These are phyloP conservation scores for Pyrenophora seminiperda DNA, from an alignment of 2,329 filamentous ascomycete species.

Conservation along the genomic window DNA sequence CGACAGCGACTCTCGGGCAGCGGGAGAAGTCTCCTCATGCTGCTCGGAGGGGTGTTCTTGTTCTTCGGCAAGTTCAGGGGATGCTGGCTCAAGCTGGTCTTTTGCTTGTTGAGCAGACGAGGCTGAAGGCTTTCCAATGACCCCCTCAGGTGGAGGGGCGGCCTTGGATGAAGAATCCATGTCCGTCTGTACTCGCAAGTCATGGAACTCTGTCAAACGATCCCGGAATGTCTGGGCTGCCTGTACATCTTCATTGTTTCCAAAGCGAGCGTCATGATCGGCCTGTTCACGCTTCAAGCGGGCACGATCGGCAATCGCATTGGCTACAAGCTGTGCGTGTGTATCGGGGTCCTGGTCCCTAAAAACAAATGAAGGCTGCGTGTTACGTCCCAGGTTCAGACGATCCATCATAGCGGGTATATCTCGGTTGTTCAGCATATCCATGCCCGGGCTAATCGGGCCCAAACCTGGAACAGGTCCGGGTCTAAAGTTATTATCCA, in stretches of 20 bases:
- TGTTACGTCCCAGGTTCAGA: slow-evolving; percentile 63
- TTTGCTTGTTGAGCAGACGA: slow-evolving; percentile 31
- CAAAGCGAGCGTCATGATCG: slow-evolving; percentile 54
- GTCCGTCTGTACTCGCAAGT: slow-evolving; percentile 75
- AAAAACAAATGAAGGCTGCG: slow-evolving; percentile 57
- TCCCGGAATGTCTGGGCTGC: slow-evolving; percentile 59
- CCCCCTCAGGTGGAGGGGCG: slow-evolving; percentile 40
- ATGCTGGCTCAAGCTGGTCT: slow-evolving; percentile 24
- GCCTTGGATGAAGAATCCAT: slow-evolving; percentile 48
- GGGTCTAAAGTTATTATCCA: slow-evolving; percentile 63
- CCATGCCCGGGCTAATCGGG: slow-evolving; percentile 52
- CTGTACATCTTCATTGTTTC: slow-evolving; percentile 36
- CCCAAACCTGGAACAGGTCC: slow-evolving; percentile 49
- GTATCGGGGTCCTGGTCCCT: slow-evolving; percentile 51
- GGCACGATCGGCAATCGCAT: slow-evolving; percentile 65
- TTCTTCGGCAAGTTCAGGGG: slow-evolving; percentile 24
- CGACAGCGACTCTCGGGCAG: slow-evolving; percentile 64
- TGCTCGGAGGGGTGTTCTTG: slow-evolving; percentile 22
- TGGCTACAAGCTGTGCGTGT: slow-evolving; percentile 62
- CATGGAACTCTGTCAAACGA: slow-evolving; percentile 82
- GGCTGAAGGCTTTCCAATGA: slow-evolving; percentile 42
- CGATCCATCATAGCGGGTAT: slow-evolving; percentile 68
- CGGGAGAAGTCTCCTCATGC: slow-evolving; percentile 12
- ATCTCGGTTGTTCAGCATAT: slow-evolving; percentile 59
- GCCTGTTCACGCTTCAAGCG: slow-evolving; percentile 66